These are phyloP conservation scores for Carallia brachiata DNA, from an alignment of 345 rosid species.

Conservation along the genomic window DNA sequence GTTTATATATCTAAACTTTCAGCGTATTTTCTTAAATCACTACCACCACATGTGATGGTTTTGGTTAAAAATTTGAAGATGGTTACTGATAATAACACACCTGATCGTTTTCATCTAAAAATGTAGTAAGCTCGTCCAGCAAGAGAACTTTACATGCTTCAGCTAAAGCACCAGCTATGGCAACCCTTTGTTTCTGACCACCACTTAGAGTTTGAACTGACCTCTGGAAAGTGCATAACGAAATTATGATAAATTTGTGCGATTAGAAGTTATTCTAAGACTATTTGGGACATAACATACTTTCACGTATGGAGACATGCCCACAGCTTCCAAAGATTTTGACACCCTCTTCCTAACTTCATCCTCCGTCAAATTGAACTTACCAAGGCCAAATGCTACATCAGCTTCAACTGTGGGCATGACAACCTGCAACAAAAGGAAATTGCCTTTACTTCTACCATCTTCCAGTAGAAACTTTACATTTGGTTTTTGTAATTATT, in stretches of 20 bases:
- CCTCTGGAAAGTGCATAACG: constrained; percentile 48
- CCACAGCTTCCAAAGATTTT: constrained; percentile 70
- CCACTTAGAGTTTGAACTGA: constrained; percentile 96
- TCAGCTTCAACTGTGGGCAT: constrained; percentile 98
- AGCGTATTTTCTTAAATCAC: background rate
- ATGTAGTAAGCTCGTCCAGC: constrained; percentile 93
- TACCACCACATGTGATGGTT: background rate
- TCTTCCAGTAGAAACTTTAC: background rate
- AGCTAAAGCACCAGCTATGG: constrained; percentile 95
- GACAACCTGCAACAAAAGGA: constrained; percentile 57
- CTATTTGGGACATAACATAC: constrained; percentile 25
- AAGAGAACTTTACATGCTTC: constrained; percentile 85
- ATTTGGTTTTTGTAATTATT: background rate
- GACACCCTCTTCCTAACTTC: constrained; percentile 67
- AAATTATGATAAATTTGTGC: background rate
- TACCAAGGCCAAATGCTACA: constrained; percentile 93
- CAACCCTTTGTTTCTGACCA: constrained; percentile 94
- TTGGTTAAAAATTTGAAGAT: background rate
- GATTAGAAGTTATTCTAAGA: constrained; percentile 1
- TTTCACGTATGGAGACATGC: constrained; percentile 64
- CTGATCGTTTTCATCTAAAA: constrained; percentile 84
- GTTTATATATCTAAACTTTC: no score
- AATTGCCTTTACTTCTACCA: background rate
- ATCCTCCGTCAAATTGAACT: constrained; percentile 46
- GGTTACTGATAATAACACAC: constrained; percentile 24